Evolutionary conservation across 768 basidiomycete species (phyloP).

Genomic region (Mycena alexandri): DNA sequence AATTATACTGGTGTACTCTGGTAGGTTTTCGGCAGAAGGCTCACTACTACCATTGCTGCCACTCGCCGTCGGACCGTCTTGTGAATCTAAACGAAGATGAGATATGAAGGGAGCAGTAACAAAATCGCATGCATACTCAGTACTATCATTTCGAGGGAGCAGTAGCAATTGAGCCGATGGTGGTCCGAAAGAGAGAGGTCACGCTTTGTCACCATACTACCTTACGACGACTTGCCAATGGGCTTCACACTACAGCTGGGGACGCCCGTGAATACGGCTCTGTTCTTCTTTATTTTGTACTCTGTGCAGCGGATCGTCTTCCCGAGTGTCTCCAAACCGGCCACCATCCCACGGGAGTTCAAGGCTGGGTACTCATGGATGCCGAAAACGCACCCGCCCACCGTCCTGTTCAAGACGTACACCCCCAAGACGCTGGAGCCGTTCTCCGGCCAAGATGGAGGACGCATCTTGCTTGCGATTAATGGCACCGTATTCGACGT

Average conservation of each 20-base stretch:
- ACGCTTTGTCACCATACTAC: background rate
- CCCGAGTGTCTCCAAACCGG: conserved; percentile 68
- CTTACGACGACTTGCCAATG: conserved; percentile 45
- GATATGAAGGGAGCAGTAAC: background rate
- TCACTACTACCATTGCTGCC: conserved; percentile 3
- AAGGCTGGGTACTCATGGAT: conserved; percentile 92
- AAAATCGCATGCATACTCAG: conserved; percentile 27
- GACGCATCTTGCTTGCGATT: conserved; percentile 89
- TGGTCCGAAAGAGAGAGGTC: background rate
- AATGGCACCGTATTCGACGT: conserved; percentile 94
- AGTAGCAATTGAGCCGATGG: background rate
- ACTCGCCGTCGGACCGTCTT: conserved; percentile 16
- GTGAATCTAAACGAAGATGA: conserved; percentile 17
- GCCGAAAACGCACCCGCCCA: conserved; percentile 85
- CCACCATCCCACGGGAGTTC: conserved; percentile 74
- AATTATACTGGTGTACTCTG: conserved; percentile 39
- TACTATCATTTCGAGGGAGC: conserved; percentile 26
- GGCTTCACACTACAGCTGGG: conserved; percentile 63
- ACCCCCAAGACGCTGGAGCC: conserved; percentile 81
- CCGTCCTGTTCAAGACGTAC: conserved; percentile 81
- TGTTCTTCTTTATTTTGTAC: conserved; percentile 84
- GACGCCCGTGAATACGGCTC: conserved; percentile 84
- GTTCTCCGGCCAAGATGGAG: conserved; percentile 73
- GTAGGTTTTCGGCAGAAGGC: conserved; percentile 29
- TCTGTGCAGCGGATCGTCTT: conserved; percentile 80